phyloP scores from a whole-genome alignment of 169 alveolate species.

The Fabrea salina region DNA sequence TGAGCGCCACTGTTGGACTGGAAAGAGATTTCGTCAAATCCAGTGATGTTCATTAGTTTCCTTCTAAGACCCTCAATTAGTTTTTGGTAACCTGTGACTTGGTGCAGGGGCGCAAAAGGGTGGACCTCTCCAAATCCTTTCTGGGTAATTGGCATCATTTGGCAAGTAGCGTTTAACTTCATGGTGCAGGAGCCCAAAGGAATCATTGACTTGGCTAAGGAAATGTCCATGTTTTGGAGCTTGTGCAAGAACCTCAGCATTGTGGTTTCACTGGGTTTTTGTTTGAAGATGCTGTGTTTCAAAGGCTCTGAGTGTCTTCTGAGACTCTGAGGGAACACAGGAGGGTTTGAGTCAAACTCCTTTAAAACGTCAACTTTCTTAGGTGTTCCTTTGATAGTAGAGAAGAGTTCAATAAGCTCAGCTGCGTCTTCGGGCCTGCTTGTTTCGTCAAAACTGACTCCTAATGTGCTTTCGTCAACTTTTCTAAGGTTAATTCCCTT shows the following conservation, averaged over 20 bases:
- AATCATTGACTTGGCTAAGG: conserved; percentile 77
- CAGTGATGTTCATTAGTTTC: conserved; percentile 53
- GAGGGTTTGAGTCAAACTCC: not conserved
- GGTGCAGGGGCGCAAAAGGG: conserved; percentile 79
- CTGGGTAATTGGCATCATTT: conserved; percentile 81
- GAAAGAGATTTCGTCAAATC: conserved; percentile 77
- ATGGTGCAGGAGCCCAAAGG: conserved; percentile 89
- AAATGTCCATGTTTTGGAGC: conserved; percentile 72
- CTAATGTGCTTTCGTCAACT: conserved; percentile 15
- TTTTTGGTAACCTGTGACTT: conserved; percentile 71
- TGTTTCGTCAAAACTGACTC: conserved; percentile 71
- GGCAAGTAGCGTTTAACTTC: conserved; percentile 84
- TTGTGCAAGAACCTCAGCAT: conserved; percentile 81
- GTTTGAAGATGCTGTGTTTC: conserved; percentile 66
- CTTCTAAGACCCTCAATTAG: conserved; percentile 57
- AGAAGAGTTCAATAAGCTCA: conserved; percentile 36
- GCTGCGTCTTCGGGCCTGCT: conserved; percentile 62
- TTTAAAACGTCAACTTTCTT: not conserved
- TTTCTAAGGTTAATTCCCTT: conserved; percentile 58
- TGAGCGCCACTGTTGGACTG: conserved; percentile 85
- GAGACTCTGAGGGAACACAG: conserved; percentile 25
- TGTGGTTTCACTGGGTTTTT: conserved; percentile 71
- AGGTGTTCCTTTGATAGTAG: not conserved
- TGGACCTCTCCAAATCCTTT: conserved; percentile 74
- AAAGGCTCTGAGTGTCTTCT: conserved; percentile 42